A percentile compares a stretch with the other conserved stretches of the same genome.
Conservation (phyloP, 2,329 filamentous ascomycete genomes). For the Ophiostoma novo-ulmi region DNA sequence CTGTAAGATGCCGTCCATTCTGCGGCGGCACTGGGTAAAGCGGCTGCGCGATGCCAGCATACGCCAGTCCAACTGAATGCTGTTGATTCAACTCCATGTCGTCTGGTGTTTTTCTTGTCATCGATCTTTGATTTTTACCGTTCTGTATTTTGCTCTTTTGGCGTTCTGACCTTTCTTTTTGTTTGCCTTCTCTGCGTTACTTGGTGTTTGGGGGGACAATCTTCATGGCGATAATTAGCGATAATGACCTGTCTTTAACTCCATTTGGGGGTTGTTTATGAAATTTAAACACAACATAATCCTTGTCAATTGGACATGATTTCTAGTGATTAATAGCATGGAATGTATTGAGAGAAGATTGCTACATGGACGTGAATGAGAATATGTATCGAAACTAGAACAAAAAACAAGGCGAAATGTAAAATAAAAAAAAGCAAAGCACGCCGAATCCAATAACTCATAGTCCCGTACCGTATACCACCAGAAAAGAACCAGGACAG, state of each 20-base stretch:
- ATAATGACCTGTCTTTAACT: background rate
- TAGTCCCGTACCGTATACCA: background rate
- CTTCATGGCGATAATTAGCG: slow-evolving; percentile 11
- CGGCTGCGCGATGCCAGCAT: slow-evolving; percentile 44
- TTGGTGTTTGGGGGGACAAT: background rate
- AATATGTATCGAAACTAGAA: background rate
- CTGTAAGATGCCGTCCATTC: slow-evolving; percentile 52
- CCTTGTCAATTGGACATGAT: background rate
- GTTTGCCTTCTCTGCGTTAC: background rate
- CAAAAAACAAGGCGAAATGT: background rate
- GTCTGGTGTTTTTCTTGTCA: background rate
- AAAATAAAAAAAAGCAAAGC: background rate
- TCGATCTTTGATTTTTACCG: background rate
- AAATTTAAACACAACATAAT: background rate
- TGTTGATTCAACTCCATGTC: background rate
- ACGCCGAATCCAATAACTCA: slow-evolving; percentile 8
- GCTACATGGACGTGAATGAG: background rate
- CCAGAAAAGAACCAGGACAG: background rate
- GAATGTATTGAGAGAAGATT: background rate
- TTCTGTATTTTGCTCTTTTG: background rate
- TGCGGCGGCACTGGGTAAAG: slow-evolving; percentile 54
- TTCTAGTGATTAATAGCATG: background rate
- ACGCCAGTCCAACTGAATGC: background rate
- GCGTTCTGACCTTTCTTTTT: slow-evolving; percentile 1
- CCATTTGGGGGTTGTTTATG: background rate